Conservation (phyloP, 768 basidiomycete species). For the Hemileccinum impolitum region DNA sequence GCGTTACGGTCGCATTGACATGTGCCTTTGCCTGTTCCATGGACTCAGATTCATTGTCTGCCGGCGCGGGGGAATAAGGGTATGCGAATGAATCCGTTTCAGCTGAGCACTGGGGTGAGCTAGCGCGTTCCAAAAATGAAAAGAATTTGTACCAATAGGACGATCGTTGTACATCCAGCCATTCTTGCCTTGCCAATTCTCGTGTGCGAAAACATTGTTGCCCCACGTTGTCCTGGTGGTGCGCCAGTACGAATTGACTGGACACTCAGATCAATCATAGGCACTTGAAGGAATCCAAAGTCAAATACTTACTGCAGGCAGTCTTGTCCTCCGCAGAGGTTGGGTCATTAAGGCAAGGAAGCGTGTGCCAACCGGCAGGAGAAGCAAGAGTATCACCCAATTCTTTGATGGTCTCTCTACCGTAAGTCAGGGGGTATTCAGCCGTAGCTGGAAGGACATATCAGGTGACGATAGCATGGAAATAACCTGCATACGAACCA, state of each 20-base stretch:
- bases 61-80: slow-evolving; percentile 65
- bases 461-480: not conserved
- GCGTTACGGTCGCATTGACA: slow-evolving; percentile 83
- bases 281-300: too few species aligned
- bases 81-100: slow-evolving; percentile 52
- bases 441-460: not conserved
- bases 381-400: slow-evolving; percentile 76
- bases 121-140: not conserved
- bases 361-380: slow-evolving; percentile 88
- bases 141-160: slow-evolving; percentile 46
- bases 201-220: slow-evolving; percentile 92
- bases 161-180: slow-evolving; percentile 71
- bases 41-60: slow-evolving; percentile 49
- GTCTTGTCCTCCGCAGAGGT: slow-evolving; percentile 16
- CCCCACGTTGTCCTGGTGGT: slow-evolving; percentile 84
- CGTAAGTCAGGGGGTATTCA: slow-evolving; percentile 17
- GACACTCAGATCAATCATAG: slow-evolving; percentile 9
- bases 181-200: slow-evolving; percentile 82
- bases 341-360: slow-evolving; percentile 74
- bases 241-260: slow-evolving; percentile 39
- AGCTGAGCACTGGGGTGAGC: slow-evolving; percentile 5
- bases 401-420: slow-evolving; percentile 47
- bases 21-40: slow-evolving; percentile 73
- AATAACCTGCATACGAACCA: slow-evolving; percentile 6
- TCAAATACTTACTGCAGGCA: slow-evolving; percentile 7